Percentiles rank a stretch among this genome's conserved stretches.
These are phyloP conservation scores for Trichophyton schoenleinii DNA, from an alignment of 2,329 filamentous ascomycete genomes.

Conservation along the genomic window DNA sequence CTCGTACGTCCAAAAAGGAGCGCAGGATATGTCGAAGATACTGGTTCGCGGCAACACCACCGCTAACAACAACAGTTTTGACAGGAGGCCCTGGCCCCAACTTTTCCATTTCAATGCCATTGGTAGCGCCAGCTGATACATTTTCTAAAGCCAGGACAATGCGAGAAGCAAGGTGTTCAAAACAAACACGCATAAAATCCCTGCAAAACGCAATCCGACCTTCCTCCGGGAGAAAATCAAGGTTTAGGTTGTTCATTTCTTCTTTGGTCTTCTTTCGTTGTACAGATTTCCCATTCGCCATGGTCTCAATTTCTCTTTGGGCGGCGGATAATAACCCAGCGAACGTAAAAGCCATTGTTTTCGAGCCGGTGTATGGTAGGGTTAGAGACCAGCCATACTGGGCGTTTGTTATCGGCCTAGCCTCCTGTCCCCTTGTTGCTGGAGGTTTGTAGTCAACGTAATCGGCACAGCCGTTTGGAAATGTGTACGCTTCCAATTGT, in stretches of 20 bases:
- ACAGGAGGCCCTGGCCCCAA: conserved; percentile 20
- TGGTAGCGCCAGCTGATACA: conserved; percentile 12
- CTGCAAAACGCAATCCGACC: conserved; percentile 59
- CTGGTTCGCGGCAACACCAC: conserved; percentile 77
- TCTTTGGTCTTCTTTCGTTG: conserved; percentile 21
- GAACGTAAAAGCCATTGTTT: conserved; percentile 58
- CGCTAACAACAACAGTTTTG: conserved; percentile 64
- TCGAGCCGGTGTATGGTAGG: conserved; percentile 52
- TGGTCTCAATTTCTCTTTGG: conserved; percentile 41
- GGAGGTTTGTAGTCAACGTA: conserved; percentile 47
- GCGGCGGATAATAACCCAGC: conserved; percentile 56
- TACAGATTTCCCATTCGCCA: conserved; percentile 20
- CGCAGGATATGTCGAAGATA: conserved; percentile 59
- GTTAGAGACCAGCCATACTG: conserved; percentile 55
- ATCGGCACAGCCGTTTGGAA: conserved; percentile 38
- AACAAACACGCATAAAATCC: conserved; percentile 65
- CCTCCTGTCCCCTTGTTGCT: conserved; percentile 45
- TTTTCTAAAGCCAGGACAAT: conserved; percentile 55
- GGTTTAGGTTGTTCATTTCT: conserved; percentile 1
- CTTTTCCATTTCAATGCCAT: not conserved
- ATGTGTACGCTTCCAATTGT: conserved; percentile 66
- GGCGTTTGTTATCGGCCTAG: conserved; percentile 35
- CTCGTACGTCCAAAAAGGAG: conserved; percentile 52
- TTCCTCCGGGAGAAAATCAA: conserved; percentile 33
- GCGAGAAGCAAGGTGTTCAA: conserved; percentile 73